Conservation (phyloP, 2,329 filamentous ascomycete genomes). For the Pyricularia pennisetigena region DNA sequence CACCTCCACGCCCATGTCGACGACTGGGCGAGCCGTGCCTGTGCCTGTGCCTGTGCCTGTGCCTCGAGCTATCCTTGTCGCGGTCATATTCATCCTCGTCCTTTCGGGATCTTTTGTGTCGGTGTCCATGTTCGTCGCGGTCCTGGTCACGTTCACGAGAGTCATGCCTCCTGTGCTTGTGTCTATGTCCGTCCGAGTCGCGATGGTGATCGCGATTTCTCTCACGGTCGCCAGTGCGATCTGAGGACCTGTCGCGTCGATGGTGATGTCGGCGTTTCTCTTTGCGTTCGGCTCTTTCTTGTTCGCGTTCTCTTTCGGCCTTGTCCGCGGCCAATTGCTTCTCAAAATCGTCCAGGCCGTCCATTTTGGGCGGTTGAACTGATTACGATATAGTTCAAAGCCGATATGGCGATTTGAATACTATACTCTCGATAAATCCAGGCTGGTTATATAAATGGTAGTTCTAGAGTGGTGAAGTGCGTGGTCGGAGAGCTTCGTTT, state of each 20-base stretch:
- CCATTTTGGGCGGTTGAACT: conserved; percentile 8
- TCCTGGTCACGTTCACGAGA: conserved; percentile 22
- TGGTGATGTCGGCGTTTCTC: conserved; percentile 16
- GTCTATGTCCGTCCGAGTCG: conserved; percentile 24
- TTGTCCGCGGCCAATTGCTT: conserved; percentile 27
- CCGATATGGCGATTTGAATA: neutral
- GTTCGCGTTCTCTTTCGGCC: conserved; percentile 17
- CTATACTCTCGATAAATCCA: too few species aligned
- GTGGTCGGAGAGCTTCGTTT: neutral
- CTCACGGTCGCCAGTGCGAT: conserved; percentile 17
- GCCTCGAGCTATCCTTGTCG: conserved; percentile 22
- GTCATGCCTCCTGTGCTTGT: conserved; percentile 25
- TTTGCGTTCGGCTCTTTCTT: conserved; percentile 16
- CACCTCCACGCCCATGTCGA: conserved; percentile 17
- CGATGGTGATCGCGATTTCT: conserved; percentile 42
- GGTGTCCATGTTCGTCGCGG: conserved; percentile 42
- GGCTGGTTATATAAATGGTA: neutral
- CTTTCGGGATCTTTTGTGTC: conserved; percentile 55
- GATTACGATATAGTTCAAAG: neutral
- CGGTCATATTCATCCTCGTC: conserved; percentile 23
- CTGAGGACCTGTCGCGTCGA: conserved; percentile 18
- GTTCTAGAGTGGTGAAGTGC: neutral
- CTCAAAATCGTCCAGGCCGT: conserved; percentile 24
- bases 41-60: conserved; percentile 36
- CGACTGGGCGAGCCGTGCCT: conserved; percentile 10